phyloP scores from a whole-genome alignment of 306 rosid species.

The Castanea sativa region DNA sequence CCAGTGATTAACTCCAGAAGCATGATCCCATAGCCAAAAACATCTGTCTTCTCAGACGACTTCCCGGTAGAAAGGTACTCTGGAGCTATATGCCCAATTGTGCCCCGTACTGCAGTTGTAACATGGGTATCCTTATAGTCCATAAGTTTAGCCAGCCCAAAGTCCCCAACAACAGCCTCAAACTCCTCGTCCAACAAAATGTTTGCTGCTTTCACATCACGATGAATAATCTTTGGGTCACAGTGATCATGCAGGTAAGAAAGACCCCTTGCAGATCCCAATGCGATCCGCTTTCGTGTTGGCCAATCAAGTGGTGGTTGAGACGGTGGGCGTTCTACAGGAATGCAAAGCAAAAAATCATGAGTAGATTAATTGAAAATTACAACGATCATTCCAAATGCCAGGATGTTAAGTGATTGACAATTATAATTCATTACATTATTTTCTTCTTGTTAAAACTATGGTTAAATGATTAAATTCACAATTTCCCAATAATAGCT shows the following conservation, averaged over 20 bases:
- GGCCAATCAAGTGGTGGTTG: conserved; percentile 97
- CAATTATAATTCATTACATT: neutral
- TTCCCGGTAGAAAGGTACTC: conserved; percentile 93
- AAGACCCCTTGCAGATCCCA: conserved; percentile 98
- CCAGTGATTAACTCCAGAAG: conserved; percentile 97
- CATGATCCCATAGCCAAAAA: conserved; percentile 95
- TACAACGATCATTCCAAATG: neutral
- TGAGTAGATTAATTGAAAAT: neutral
- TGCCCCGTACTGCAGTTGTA: conserved; percentile 93
- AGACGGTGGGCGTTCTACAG: conserved; percentile 77
- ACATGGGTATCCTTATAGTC: conserved; percentile 98
- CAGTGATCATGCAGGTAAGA: conserved; percentile 98
- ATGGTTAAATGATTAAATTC: no score
- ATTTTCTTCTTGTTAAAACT: no score
- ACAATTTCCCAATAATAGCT: no score
- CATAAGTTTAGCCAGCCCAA: conserved; percentile 97
- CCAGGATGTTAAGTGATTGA: neutral
- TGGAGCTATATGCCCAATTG: conserved; percentile 95
- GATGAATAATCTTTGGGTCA: conserved; percentile 96
- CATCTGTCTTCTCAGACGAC: conserved; percentile 96
- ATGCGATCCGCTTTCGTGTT: conserved; percentile 83
- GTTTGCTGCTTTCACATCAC: conserved; percentile 97
- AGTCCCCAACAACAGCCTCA: conserved; percentile 98
- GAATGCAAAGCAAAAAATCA: conserved; percentile 21
- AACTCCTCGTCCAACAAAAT: conserved; percentile 97